Percentiles rank a stretch among this genome's conserved stretches.
These are phyloP conservation scores for Ascochyta rabiei DNA, from an alignment of 2,329 filamentous ascomycete genomes.

Conservation along the genomic window DNA sequence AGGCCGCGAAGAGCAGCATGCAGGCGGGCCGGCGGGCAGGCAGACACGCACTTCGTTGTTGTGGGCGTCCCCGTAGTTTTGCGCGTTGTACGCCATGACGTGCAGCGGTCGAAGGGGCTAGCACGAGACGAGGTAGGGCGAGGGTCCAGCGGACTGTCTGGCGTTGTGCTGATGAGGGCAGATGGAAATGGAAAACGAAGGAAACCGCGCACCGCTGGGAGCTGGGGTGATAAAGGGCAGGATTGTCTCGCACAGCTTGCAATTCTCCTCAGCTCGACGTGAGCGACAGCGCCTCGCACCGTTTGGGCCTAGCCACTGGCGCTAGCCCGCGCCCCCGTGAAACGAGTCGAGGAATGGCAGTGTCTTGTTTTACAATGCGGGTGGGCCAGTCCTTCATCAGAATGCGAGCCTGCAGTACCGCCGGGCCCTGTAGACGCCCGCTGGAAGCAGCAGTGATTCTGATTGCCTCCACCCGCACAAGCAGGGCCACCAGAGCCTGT, in stretches of 20 bases:
- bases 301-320: constrained; percentile 5
- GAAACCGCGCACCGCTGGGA: constrained; percentile 33
- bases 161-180: constrained; percentile 22
- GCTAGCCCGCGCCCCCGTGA: constrained; percentile 4
- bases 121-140: constrained; percentile 28
- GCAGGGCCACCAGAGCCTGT: constrained; percentile 9
- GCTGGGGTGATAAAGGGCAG: constrained; percentile 36
- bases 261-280: constrained; percentile 20
- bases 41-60: constrained; percentile 41
- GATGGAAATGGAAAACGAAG: constrained; percentile 25
- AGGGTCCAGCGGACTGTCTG: constrained; percentile 13
- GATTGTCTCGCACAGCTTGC: constrained; percentile 19
- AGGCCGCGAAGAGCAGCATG: no score
- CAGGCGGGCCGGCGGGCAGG: constrained; percentile 1
- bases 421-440: constrained; percentile 5
- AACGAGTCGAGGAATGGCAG: constrained; percentile 14
- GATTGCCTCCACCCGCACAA: constrained; percentile 7
- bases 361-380: constrained; percentile 29
- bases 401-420: constrained; percentile 19
- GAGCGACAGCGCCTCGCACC: constrained; percentile 18
- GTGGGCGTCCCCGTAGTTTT: constrained; percentile 43
- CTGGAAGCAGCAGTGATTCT: constrained; percentile 13
- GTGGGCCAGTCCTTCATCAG: constrained; percentile 30
- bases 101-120: constrained; percentile 36
- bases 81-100: constrained; percentile 48